Percentiles rank a stretch among this genome's conserved stretches.
These are phyloP conservation scores for Candida sanyiensis DNA, from an alignment of 805 yeast genomes.

Conservation along the genomic window DNA sequence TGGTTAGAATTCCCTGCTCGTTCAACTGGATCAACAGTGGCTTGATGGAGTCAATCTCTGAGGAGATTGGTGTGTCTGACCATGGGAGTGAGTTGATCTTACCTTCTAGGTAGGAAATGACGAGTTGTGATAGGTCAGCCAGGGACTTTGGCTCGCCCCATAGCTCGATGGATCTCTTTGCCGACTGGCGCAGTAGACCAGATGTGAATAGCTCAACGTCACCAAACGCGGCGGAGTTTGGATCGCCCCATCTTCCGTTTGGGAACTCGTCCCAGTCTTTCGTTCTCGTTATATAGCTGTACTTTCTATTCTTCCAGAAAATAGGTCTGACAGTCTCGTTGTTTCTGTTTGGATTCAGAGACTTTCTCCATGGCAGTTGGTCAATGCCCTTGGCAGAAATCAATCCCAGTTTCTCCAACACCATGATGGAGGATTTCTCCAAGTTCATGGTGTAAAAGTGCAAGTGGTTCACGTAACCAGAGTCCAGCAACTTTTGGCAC, in stretches of 20 bases:
- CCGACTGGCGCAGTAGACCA: constrained; percentile 74
- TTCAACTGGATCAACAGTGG: constrained; percentile 59
- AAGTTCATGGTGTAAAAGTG: constrained; percentile 98
- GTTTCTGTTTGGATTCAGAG: constrained; percentile 72
- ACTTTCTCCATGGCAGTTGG: constrained; percentile 83
- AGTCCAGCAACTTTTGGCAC: constrained; percentile 67
- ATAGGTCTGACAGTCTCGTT: constrained; percentile 88
- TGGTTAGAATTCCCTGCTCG: constrained; percentile 62
- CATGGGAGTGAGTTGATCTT: constrained; percentile 77
- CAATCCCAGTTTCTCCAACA: constrained; percentile 67
- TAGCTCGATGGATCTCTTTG: constrained; percentile 69
- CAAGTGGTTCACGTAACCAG: constrained; percentile 74
- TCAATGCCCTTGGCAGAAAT: constrained; percentile 30
- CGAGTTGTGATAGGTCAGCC: constrained; percentile 55
- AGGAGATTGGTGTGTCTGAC: constrained; percentile 86
- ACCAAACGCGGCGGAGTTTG: constrained; percentile 95
- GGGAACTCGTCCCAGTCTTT: constrained; percentile 98
- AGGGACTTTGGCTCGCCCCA: constrained; percentile 79
- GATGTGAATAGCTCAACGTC: constrained; percentile 80
- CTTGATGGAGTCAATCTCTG: constrained; percentile 63
- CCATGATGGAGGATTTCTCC: constrained; percentile 86
- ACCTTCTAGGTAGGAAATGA: constrained; percentile 67
- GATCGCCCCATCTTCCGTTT: constrained; percentile 98
- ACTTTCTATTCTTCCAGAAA: constrained; percentile 92
- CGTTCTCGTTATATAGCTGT: constrained; percentile 82